Conservation (phyloP, 2,329 filamentous ascomycete genomes). For the Colletotrichum noveboracense region DNA sequence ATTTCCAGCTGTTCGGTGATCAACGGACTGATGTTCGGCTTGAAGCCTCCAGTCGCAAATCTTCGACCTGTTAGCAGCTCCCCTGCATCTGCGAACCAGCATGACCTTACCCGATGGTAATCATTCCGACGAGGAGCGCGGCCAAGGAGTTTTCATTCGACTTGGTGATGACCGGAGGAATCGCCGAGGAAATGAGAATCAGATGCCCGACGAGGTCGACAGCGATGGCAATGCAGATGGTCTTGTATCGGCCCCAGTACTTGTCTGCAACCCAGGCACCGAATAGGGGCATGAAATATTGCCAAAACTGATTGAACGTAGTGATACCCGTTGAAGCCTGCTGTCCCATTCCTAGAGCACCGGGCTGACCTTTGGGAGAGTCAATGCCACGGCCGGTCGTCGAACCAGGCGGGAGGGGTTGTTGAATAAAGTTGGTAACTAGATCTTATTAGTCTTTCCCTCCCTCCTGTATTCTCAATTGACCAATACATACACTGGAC, state of each 20-base stretch:
- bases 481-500: not conserved
- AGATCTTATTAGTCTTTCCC: not conserved
- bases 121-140: conserved; percentile 66
- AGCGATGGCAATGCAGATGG: conserved; percentile 66
- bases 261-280: conserved; percentile 58
- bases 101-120: conserved; percentile 36
- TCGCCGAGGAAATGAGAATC: conserved; percentile 70
- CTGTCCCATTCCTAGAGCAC: conserved; percentile 64
- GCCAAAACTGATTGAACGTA: conserved; percentile 63
- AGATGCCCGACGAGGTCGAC: conserved; percentile 69
- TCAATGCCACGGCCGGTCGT: conserved; percentile 53
- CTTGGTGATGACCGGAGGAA: conserved; percentile 65
- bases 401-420: conserved; percentile 59
- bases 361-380: conserved; percentile 40
- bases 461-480: not conserved
- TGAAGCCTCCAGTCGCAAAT: conserved; percentile 77
- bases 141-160: conserved; percentile 58
- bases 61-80: conserved; percentile 19
- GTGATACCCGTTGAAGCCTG: conserved; percentile 51
- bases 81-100: not conserved
- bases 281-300: conserved; percentile 63
- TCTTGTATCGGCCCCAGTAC: conserved; percentile 72
- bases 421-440: conserved; percentile 68
- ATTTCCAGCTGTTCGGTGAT: conserved; percentile 70
- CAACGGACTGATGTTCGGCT: conserved; percentile 72